These are phyloP conservation scores for Medicago lupulina DNA, from an alignment of 306 rosid genomes.

Conservation along the genomic window DNA sequence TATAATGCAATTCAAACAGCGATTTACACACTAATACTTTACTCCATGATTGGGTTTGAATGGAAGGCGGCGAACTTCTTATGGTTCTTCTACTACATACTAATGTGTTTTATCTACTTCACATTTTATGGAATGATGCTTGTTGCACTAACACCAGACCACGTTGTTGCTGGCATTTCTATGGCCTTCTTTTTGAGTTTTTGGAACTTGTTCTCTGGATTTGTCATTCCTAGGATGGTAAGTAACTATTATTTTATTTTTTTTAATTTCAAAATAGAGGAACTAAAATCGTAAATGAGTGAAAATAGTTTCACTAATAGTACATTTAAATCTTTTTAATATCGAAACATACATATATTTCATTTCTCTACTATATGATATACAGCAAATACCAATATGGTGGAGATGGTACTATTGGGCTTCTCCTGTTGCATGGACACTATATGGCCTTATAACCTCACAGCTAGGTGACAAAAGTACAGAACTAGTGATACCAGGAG, in stretches of 20 bases:
- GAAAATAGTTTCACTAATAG: neutral
- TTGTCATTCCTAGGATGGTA: constrained; percentile 55
- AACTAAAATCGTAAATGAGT: neutral
- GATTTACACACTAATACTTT: constrained; percentile 54
- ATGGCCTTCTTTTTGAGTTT: constrained; percentile 70
- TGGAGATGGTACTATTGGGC: constrained; percentile 79
- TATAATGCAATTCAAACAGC: constrained; percentile 62
- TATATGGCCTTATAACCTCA: constrained; percentile 48
- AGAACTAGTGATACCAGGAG: constrained; percentile 43
- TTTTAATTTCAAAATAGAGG: too few relatives aligned
- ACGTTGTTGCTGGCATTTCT: constrained; percentile 62
- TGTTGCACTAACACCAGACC: constrained; percentile 72
- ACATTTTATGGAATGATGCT: constrained; percentile 87
- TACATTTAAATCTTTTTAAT: neutral
- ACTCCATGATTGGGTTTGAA: constrained; percentile 66
- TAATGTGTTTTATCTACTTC: constrained; percentile 69
- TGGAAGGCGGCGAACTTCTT: constrained; percentile 61
- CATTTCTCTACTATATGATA: neutral
- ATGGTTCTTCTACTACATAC: constrained; percentile 72
- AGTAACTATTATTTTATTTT: too few relatives aligned
- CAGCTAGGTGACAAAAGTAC: constrained; percentile 42
- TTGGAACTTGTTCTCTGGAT: constrained; percentile 75
- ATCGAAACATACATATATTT: neutral
- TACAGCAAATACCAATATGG: constrained; percentile 76
- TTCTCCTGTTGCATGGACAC: constrained; percentile 50